These are phyloP conservation scores for Gliomastix tumulicola DNA, from an alignment of 2,329 filamentous ascomycete species.

Conservation along the genomic window DNA sequence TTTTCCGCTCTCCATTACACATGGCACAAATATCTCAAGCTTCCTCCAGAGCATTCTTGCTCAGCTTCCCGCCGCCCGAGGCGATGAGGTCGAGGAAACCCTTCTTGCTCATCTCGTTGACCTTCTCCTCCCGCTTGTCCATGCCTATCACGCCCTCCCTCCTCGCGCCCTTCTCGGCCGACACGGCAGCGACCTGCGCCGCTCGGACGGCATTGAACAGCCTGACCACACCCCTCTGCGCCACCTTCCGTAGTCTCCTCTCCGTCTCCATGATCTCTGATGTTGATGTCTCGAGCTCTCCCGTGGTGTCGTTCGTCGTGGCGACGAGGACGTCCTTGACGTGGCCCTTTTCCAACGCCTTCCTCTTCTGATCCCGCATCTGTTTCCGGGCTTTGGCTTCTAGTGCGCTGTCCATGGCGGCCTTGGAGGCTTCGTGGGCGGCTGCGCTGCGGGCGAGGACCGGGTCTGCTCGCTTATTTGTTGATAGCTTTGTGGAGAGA, in stretches of 20 bases:
- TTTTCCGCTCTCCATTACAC: too few species aligned
- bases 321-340: slow-evolving; percentile 77
- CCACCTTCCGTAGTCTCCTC: slow-evolving; percentile 75
- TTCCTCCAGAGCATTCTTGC: slow-evolving; percentile 52
- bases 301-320: slow-evolving; percentile 44
- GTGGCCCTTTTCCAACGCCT: slow-evolving; percentile 76
- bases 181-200: slow-evolving; percentile 81
- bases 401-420: slow-evolving; percentile 67
- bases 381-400: slow-evolving; percentile 76
- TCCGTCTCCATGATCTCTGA: slow-evolving; percentile 62
- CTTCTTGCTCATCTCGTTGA: slow-evolving; percentile 95
- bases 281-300: slow-evolving; percentile 35
- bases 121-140: slow-evolving; percentile 73
- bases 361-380: slow-evolving; percentile 72
- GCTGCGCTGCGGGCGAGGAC: slow-evolving; percentile 79
- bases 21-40: too few species aligned
- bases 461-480: slow-evolving; percentile 75
- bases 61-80: slow-evolving; percentile 51
- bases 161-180: slow-evolving; percentile 64
- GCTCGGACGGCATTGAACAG: slow-evolving; percentile 93
- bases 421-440: slow-evolving; percentile 65
- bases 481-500: slow-evolving; percentile 79
- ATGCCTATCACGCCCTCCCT: slow-evolving; percentile 73
- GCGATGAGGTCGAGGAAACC: slow-evolving; percentile 90
- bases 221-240: slow-evolving; percentile 89